Percentiles rank a stretch among this genome's conserved stretches.
phyloP scores from a whole-genome alignment of 2,329 filamentous ascomycete species.

The Byssoonygena ceratinophila region DNA sequence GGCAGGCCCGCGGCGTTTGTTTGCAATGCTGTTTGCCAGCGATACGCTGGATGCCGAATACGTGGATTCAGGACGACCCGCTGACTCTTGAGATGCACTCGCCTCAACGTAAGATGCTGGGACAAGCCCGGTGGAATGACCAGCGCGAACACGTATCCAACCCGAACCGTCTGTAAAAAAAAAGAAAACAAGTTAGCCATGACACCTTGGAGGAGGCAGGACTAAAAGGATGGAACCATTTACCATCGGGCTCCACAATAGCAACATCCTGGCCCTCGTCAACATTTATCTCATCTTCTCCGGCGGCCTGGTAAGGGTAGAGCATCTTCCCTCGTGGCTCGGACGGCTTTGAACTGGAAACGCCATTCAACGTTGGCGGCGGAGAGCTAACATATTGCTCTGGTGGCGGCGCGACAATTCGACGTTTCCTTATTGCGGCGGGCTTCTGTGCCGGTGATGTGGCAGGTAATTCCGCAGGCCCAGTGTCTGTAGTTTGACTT shows the following conservation, averaged over 20 bases:
- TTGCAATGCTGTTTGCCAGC: conserved; percentile 43
- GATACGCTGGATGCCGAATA: conserved; percentile 71
- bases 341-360: conserved; percentile 19
- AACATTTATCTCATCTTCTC: conserved; percentile 71
- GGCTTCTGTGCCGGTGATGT: conserved; percentile 27
- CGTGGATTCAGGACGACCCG: conserved; percentile 56
- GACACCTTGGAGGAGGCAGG: not conserved
- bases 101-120: conserved; percentile 77
- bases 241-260: conserved; percentile 81
- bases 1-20: conserved; percentile 79
- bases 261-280: conserved; percentile 66
- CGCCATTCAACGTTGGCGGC: conserved; percentile 31
- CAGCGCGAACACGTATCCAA: conserved; percentile 75
- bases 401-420: conserved; percentile 81
- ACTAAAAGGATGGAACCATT: not conserved
- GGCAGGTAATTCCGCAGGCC: conserved; percentile 34
- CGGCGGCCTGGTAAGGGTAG: conserved; percentile 71
- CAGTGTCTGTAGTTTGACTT: conserved; percentile 41
- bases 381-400: conserved; percentile 63
- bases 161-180: conserved; percentile 65
- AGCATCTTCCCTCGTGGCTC: conserved; percentile 77
- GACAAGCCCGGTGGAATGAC: conserved; percentile 67
- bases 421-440: conserved; percentile 47
- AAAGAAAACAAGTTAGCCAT: not conserved
- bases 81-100: conserved; percentile 30